Conservation (phyloP, 2,329 filamentous ascomycete genomes). For the Fusarium sp. region DNA sequence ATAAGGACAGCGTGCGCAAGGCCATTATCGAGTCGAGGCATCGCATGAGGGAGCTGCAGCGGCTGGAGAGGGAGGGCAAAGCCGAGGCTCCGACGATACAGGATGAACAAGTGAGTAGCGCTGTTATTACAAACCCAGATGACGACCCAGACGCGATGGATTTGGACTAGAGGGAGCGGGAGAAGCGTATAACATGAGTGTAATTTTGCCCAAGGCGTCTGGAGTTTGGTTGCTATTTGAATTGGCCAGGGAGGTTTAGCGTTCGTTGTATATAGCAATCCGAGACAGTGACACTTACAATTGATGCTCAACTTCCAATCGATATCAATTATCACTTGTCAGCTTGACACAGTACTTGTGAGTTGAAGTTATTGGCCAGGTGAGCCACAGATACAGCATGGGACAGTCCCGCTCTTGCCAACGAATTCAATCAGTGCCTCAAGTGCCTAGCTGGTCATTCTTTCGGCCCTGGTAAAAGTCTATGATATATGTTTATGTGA, state of each 20-base stretch:
- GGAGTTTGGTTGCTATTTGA: constrained; percentile 35
- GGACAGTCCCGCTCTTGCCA: no score
- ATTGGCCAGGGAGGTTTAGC: constrained; percentile 3
- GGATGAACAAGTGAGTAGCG: constrained; percentile 18
- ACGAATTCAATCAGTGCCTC: no score
- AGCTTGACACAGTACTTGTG: no score
- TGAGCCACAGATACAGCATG: no score
- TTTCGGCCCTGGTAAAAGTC: no score
- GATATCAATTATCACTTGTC: no score
- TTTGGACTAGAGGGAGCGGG: constrained; percentile 56
- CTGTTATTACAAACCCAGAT: constrained; percentile 24
- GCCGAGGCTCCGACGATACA: constrained; percentile 9
- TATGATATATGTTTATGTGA: no score
- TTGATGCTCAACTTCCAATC: no score
- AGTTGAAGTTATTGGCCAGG: no score
- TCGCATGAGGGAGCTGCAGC: constrained; percentile 69
- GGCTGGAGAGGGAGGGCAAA: constrained; percentile 49
- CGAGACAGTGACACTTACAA: no score
- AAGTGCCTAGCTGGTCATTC: no score
- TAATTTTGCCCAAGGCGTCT: constrained; percentile 40
- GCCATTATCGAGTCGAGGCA: constrained; percentile 83
- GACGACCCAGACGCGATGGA: constrained; percentile 73
- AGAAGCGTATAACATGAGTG: not conserved
- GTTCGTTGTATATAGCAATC: not conserved
- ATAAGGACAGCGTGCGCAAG: constrained; percentile 80